A percentile compares a stretch with the other conserved stretches of the same genome.
These are phyloP conservation scores for Fraxinus velutina DNA, from an alignment of 305 asterid genomes.

Conservation along the genomic window DNA sequence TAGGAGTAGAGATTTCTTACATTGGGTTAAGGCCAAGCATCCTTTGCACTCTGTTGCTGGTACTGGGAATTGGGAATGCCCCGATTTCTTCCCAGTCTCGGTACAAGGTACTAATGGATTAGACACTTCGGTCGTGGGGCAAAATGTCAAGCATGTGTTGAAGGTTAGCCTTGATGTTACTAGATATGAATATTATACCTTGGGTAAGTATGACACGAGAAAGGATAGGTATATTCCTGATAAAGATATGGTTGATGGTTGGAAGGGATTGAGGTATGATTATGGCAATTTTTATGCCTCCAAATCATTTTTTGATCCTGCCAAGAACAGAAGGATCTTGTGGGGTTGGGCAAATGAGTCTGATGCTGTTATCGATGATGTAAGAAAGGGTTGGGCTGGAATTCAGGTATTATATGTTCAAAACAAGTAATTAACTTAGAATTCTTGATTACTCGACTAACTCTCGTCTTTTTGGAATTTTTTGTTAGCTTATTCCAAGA, in stretches of 20 bases:
- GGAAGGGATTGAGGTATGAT: conserved; percentile 44
- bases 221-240: conserved; percentile 44
- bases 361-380: conserved; percentile 26
- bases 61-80: conserved; percentile 56
- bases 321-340: conserved; percentile 39
- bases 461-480: neutral
- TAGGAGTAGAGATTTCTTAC: conserved; percentile 37
- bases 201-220: conserved; percentile 32
- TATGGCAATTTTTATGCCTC: conserved; percentile 59
- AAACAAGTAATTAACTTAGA: neutral
- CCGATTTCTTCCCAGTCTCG: conserved; percentile 45
- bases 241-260: conserved; percentile 40
- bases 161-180: conserved; percentile 48
- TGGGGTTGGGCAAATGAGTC: conserved; percentile 67
- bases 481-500: conserved; percentile 42
- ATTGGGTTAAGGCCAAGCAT: conserved; percentile 38
- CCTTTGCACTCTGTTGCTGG: conserved; percentile 6
- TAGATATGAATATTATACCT: conserved; percentile 42
- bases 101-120: conserved; percentile 28
- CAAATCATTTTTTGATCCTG: conserved; percentile 43
- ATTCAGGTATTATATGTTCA: conserved; percentile 32
- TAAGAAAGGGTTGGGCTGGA: conserved; percentile 50
- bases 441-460: neutral
- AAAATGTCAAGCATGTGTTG: conserved; percentile 35
- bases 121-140: conserved; percentile 35